phyloP scores from a whole-genome alignment of 1,139 yeast species.

The Candida tropicalis region DNA sequence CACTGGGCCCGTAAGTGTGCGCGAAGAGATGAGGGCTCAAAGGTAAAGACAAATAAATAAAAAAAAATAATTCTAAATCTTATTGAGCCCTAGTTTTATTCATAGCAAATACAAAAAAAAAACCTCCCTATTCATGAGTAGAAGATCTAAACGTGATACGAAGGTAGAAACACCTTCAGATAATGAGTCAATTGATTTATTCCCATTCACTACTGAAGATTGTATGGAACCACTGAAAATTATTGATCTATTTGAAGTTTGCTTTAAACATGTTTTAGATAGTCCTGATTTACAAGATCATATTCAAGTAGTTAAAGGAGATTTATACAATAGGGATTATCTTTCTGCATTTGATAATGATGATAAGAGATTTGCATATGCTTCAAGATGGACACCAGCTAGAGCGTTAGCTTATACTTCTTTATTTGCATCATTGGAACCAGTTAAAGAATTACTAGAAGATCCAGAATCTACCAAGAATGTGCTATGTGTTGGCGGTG shows the following conservation, averaged over 20 bases:
- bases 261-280: conserved; percentile 49
- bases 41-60: not conserved
- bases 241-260: conserved; percentile 50
- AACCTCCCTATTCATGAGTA: conserved; percentile 2
- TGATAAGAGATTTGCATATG: conserved; percentile 73
- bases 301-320: conserved; percentile 71
- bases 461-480: conserved; percentile 33
- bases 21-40: conserved; percentile 4
- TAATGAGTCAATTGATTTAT: conserved; percentile 18
- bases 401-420: conserved; percentile 75
- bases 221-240: conserved; percentile 41
- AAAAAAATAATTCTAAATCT: not conserved
- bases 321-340: conserved; percentile 71
- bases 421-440: conserved; percentile 54
- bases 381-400: conserved; percentile 84
- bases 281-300: conserved; percentile 44
- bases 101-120: not conserved
- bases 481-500: conserved; percentile 79
- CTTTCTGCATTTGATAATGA: conserved; percentile 65
- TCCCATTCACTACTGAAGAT: conserved; percentile 34
- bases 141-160: conserved; percentile 5
- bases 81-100: conserved; percentile 1
- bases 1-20: not conserved
- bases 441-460: conserved; percentile 40
- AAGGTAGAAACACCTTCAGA: conserved; percentile 12